These are phyloP conservation scores for Phytophthora pseudosyringae DNA, from an alignment of 352 stramenopile genomes.

Conservation along the genomic window DNA sequence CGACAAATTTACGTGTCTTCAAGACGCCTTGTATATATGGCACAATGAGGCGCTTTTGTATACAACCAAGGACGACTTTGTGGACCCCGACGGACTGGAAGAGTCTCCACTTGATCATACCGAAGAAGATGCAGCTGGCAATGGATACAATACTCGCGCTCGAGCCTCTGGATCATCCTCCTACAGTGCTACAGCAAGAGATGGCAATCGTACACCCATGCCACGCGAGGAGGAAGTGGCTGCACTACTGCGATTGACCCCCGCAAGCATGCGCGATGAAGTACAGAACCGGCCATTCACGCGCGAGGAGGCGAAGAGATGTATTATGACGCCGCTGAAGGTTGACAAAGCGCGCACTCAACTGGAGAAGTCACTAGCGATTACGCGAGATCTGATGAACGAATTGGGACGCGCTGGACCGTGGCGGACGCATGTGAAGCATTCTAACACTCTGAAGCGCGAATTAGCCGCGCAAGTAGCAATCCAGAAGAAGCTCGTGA, in stretches of 20 bases:
- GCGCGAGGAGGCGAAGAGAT: constrained; percentile 34
- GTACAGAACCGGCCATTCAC: constrained; percentile 46
- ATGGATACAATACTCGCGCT: constrained; percentile 17
- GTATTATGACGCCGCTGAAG: constrained; percentile 36
- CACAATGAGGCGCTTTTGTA: constrained; percentile 69
- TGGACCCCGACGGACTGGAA: constrained; percentile 13
- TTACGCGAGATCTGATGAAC: constrained; percentile 62
- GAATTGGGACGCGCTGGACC: constrained; percentile 59
- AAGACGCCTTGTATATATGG: constrained; percentile 79
- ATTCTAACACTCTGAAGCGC: constrained; percentile 66
- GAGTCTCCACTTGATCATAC: constrained; percentile 10
- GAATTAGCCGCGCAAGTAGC: constrained; percentile 58
- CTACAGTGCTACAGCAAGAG: neutral
- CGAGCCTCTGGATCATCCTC: neutral
- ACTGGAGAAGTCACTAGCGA: constrained; percentile 53
- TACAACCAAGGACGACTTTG: constrained; percentile 61
- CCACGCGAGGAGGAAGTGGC: constrained; percentile 39
- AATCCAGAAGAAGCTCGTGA: constrained; percentile 64
- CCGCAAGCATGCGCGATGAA: constrained; percentile 49
- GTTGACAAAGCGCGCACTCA: constrained; percentile 41
- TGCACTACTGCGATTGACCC: constrained; percentile 49
- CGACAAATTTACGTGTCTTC: constrained; percentile 85
- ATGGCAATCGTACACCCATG: constrained; percentile 1
- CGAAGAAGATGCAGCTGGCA: constrained; percentile 2
- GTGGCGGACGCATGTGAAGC: constrained; percentile 68